Base-by-base conservation (phyloP, 331 rosid species). In the Acacia concinna region DNA sequence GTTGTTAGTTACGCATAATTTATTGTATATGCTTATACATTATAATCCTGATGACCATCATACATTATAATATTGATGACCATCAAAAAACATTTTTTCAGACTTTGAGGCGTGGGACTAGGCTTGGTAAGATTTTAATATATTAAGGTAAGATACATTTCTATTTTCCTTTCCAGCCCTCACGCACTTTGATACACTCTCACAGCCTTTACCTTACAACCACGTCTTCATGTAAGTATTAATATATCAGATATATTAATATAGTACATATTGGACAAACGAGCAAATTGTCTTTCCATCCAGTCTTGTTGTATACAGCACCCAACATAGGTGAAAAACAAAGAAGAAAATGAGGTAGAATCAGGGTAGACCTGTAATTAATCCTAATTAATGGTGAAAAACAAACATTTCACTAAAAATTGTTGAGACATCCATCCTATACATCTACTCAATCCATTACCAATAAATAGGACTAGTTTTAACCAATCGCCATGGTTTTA, bases 311-410 rank as follows among this genome's bases (percentile, higher is more conserved):
- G 54, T 1, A 47, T 5, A 5, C 54, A 47, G 4, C 54, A 47
- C n/a, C 54, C 54, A 47, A 47, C n/a, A 47, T 47, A 18, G 23
- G 25, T n/a, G n/a, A n/a, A n/a, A n/a, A n/a, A n/a, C n/a, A n/a
- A 68, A 74, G 44, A 46, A 43, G 56, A 23, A 4, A 64, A 66
- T n/a, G 18, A 37, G 27, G 71, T 66, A n/a, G 40, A 67, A 67
- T 41, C 71, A 23, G 75, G 68, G n/a, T 67, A 60, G n/a, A 69
- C 23, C 49, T 78, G 41, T 51, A 47, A 72, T 35, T 46, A 47
- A 21, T 20, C 46, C 59, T 52, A 49, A 12, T 4, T 20, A 3
- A 51, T 8, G 46, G 38, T 21, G 2, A 47, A 63, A 72, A 13
- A 30, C 44, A 49, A 44, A 37, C n/a, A 38, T 30, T 63, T 20